Conservation (phyloP, 148 eudicot species). For the Fallopia convolvulus region DNA sequence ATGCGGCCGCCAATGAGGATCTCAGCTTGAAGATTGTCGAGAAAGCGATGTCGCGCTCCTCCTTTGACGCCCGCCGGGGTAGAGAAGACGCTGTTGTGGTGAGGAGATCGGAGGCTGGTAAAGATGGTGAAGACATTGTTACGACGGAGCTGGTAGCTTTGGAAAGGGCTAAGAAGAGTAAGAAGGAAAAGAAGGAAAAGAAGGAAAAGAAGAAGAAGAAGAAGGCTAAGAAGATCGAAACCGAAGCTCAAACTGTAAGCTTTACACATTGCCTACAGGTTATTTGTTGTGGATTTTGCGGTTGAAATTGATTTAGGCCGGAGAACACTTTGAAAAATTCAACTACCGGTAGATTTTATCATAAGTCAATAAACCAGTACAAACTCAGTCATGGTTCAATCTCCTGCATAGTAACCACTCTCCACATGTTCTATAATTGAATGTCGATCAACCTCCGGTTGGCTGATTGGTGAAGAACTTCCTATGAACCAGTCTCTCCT, state of each 20-base stretch:
- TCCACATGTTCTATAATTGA: background rate
- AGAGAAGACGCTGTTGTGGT: background rate
- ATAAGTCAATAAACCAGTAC: background rate
- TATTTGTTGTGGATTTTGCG: background rate
- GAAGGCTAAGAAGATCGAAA: slow-evolving; percentile 18
- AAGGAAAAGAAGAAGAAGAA: slow-evolving; percentile 13
- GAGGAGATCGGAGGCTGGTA: slow-evolving; percentile 1
- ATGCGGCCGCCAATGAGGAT: slow-evolving; percentile 81
- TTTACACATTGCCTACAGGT: background rate
- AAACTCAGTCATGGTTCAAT: background rate
- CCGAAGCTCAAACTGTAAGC: slow-evolving; percentile 29
- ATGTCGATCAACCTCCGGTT: background rate
- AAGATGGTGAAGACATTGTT: slow-evolving; percentile 16
- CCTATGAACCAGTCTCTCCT: background rate
- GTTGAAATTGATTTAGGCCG: background rate
- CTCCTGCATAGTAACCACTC: background rate
- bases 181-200: slow-evolving; percentile 24
- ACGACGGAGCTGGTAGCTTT: slow-evolving; percentile 15
- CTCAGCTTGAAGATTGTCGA: slow-evolving; percentile 73
- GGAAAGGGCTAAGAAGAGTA: slow-evolving; percentile 19
- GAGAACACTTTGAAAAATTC: background rate
- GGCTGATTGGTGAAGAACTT: background rate
- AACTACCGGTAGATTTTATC: background rate
- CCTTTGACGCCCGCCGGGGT: slow-evolving; percentile 12
- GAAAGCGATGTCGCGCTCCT: slow-evolving; percentile 49